A percentile compares a stretch with the other conserved stretches of the same genome.
phyloP scores from a whole-genome alignment of 495 filamentous ascomycete species.

The Aspergillus baeticus region DNA sequence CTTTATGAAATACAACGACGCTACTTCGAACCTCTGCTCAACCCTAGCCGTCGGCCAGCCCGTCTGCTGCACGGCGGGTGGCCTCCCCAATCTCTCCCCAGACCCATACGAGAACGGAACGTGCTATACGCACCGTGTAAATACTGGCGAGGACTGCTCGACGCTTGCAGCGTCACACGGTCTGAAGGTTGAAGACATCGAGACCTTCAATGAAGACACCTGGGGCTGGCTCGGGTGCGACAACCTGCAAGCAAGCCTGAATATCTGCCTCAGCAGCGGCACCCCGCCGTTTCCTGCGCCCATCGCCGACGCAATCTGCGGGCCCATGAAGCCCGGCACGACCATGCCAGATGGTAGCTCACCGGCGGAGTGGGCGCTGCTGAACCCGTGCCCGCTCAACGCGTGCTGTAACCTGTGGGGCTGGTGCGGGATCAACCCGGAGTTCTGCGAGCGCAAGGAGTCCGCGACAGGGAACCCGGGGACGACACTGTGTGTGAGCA shows the following conservation, averaged over 20 bases:
- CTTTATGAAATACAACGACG: slow-evolving; percentile 42
- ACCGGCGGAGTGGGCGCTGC: slow-evolving; percentile 7
- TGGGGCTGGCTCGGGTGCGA: not conserved
- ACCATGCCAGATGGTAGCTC: slow-evolving; percentile 4
- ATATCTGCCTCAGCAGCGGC: not conserved
- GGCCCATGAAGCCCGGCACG: slow-evolving; percentile 31
- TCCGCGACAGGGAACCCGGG: slow-evolving; percentile 28
- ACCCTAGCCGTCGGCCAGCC: slow-evolving; percentile 42
- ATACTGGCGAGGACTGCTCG: not conserved
- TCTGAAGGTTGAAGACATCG: not conserved
- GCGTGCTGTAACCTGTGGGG: slow-evolving; percentile 40
- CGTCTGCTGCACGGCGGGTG: not conserved
- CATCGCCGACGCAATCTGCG: not conserved
- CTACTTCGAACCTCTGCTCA: slow-evolving; percentile 30
- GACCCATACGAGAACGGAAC: not conserved
- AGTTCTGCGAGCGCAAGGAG: slow-evolving; percentile 41
- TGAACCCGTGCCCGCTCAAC: slow-evolving; percentile 29
- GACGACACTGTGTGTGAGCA: slow-evolving; percentile 44
- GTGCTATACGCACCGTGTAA: not conserved
- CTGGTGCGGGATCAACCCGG: slow-evolving; percentile 26
- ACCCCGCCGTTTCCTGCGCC: not conserved
- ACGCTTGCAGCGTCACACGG: not conserved
- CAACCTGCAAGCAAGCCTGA: not conserved
- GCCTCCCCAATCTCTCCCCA: not conserved
- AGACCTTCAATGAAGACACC: not conserved